Percentiles rank a stretch among this genome's conserved stretches.
phyloP scores from a whole-genome alignment of 176 grass and related monocot genomes.

The Carex scoparia region DNA sequence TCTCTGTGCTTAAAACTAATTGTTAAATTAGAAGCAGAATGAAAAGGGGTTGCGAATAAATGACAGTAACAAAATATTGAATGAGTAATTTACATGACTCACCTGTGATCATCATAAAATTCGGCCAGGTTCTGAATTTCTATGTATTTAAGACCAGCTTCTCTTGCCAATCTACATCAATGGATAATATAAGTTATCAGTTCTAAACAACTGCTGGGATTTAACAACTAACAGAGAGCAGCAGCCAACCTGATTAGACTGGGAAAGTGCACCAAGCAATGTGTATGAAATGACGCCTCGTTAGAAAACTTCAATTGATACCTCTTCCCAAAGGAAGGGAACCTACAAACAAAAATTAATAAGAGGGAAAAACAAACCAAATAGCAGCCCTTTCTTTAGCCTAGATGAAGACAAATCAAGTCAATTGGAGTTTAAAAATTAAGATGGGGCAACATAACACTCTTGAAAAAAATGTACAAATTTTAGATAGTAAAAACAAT shows the following conservation, averaged over 20 bases:
- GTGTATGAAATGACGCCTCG: constrained; percentile 54
- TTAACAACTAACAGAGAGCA: not conserved
- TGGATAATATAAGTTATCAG: constrained; percentile 4
- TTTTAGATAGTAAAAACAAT: not conserved
- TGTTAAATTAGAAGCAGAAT: constrained; percentile 10
- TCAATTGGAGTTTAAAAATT: not conserved
- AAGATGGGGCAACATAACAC: not conserved
- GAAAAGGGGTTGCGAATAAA: constrained; percentile 2
- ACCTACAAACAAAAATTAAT: constrained; percentile 43
- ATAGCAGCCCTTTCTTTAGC: not conserved
- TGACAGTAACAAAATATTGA: constrained; percentile 9
- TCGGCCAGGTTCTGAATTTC: constrained; percentile 93
- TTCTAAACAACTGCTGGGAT: constrained; percentile 6
- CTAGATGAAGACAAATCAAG: not conserved
- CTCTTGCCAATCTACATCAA: constrained; percentile 81
- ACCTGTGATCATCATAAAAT: constrained; percentile 99
- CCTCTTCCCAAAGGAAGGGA: constrained; percentile 85
- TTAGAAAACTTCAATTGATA: constrained; percentile 90
- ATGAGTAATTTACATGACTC: not conserved
- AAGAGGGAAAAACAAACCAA: constrained; percentile 21
- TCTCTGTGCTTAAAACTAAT: not conserved
- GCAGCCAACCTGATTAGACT: constrained; percentile 65
- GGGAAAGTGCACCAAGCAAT: constrained; percentile 90
- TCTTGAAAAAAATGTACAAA: not conserved
- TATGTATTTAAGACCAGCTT: constrained; percentile 83